phyloP scores from a whole-genome alignment of 495 filamentous ascomycete species.

The Oleoguttula mirabilis region DNA sequence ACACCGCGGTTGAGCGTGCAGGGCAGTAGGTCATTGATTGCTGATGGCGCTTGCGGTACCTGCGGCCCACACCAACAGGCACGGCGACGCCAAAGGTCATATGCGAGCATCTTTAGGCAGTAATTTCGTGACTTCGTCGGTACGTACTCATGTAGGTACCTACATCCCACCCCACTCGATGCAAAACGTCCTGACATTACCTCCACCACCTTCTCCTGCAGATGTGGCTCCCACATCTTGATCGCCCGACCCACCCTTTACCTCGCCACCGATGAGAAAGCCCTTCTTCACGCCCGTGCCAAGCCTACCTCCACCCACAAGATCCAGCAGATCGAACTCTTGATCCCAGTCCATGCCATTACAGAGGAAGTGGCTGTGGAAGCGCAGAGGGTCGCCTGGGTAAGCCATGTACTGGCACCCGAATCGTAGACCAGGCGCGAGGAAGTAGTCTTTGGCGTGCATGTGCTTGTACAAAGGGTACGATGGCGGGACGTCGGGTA shows the following conservation, averaged over 20 bases:
- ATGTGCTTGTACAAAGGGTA: slow-evolving; percentile 64
- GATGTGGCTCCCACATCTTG: slow-evolving; percentile 11
- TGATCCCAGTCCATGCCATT: slow-evolving; percentile 73
- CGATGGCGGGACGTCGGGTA: slow-evolving; percentile 38
- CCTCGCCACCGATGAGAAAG: slow-evolving; percentile 66
- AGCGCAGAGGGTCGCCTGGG: slow-evolving; percentile 86
- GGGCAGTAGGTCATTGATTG: too few species aligned
- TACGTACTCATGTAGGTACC: not conserved
- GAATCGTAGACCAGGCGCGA: slow-evolving; percentile 84
- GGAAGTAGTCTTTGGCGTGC: slow-evolving; percentile 68
- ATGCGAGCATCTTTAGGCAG: too few species aligned
- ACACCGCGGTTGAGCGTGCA: too few species aligned
- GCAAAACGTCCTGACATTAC: slow-evolving; percentile 55
- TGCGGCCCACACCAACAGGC: too few species aligned
- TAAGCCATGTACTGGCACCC: slow-evolving; percentile 90
- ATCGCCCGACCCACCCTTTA: slow-evolving; percentile 2
- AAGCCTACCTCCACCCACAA: slow-evolving; percentile 74
- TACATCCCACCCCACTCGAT: slow-evolving; percentile 80
- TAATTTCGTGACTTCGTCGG: too few species aligned
- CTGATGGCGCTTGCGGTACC: too few species aligned
- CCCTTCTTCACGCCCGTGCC: slow-evolving; percentile 95
- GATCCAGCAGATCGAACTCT: slow-evolving; percentile 65
- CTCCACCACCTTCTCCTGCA: slow-evolving; percentile 20
- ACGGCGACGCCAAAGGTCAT: too few species aligned
- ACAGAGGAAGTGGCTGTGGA: slow-evolving; percentile 84